Base-by-base conservation (phyloP, 225 moss, liverwort and hornwort genomes). In the Bryoerythrophyllum caledonicum region DNA sequence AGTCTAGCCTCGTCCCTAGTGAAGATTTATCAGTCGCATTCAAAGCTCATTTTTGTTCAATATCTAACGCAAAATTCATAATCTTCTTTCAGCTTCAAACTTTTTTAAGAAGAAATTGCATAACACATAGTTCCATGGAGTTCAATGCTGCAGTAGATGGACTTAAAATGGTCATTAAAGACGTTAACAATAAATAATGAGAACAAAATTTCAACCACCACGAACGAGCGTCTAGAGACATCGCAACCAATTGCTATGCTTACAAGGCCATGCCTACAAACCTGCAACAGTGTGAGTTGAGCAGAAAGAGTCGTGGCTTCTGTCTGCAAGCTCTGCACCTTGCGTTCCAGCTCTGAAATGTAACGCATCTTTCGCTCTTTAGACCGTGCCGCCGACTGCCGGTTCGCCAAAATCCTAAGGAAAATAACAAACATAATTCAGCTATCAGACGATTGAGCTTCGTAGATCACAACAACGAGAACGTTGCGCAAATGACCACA, bases 331-430 rank as follows among this genome's bases (percentile, higher is more conserved):
- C 76, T 81, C 81, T 94, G 94, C 60, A 94, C 94, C 81, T 94
- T 94, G 20, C 94, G 78, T 80, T 94, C 94, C 21, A 94, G 84
- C 74, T 94, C 94, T 25, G 94, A 94, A 58, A 94, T 94, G 64
- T 94, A 94, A 27, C 94, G 88, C 94, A 94, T 94, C 78, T 94
- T 94, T 20, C 94, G 83, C 85, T 94, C 94, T 78, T 94, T 94
- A 1, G 94, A 94, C 44, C 94, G 91, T 37, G 94, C 94, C 59
- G 94, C 94, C 35, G 94, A 94, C 65, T 94, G 94, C 27, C 94
- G 83, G 65, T 94, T 94, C 27, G 94, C 94, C 73, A 94, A 68
- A 75, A 94, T 94, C 78, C 94, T 79, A 25, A 55, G 37, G 25
- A 68, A 63, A 20, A 35, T 8, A 19, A 74, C 20, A 11, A 49